Evolutionary conservation across 805 yeast species (phyloP), one percentile per base, ranked within the genome.

Genomic region (Candida manassasensis): DNA sequence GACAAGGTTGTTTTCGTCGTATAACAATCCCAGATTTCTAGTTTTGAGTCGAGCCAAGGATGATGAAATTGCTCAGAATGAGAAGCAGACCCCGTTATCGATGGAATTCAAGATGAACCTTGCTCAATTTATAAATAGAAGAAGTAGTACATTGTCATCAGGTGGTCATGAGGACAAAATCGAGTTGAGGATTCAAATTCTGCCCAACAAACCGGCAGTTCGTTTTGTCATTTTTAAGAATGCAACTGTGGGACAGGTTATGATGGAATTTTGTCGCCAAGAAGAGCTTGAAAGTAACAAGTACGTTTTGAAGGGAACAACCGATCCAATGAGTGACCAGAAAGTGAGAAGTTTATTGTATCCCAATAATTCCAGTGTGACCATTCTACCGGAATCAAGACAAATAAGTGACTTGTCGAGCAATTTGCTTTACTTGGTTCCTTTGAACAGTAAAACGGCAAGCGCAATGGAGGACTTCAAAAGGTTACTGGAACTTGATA

Each of bases 1-100:
- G 43, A 69, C 75, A 0, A 67, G 89, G 35, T 48, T 64, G 3
- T 64, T 93, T 18, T 65, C 78, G 2, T 77, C 90, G 0, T 85
- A 87, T 54, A 84, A 87, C 16, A 81, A 79, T 36, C 69, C 71
- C 4, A 85, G 80, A 44, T 96, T 87, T 45, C 74, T 93, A 37
- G 95, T 94, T 0, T 53, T 93, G 9, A 80, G 87, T 35, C 63
- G 57, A 42, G 85, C 84, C 2, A 47, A 62, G 2, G 71, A 67
- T n/a, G 67, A 53, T 7, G 77, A 78, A 38, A 59, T 59, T 22
- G 35, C 50, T n/a, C 48, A 47, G 18, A 81, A 83, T 50, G 78
- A 75, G 36, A 43, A 38, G 1, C 57, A 58, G 4, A 72, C 84
- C 0, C 87, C 89, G 3, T 59, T 76, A 24, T 75, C 82, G 0